These are phyloP conservation scores for Neurospora sp. DNA, from an alignment of 495 filamentous ascomycete species.

Conservation along the genomic window DNA sequence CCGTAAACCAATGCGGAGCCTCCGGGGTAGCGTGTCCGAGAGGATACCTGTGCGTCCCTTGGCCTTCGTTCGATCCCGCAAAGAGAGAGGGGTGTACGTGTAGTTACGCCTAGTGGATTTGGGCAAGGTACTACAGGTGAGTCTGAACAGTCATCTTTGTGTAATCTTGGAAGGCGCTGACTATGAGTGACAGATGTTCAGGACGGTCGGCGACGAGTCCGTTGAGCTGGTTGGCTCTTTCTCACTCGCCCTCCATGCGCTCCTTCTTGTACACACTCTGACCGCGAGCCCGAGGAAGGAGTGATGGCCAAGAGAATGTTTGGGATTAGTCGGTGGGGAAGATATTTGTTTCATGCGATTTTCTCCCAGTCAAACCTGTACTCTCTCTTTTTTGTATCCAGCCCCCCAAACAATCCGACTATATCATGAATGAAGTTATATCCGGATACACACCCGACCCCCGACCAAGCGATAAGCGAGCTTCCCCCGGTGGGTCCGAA, in stretches of 20 bases:
- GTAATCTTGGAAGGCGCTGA: background rate
- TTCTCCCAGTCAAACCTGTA: background rate
- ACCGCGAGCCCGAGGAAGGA: background rate
- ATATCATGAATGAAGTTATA: too few relatives aligned
- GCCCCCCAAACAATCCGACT: background rate
- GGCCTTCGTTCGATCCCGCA: conserved; percentile 12
- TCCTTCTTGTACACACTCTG: background rate
- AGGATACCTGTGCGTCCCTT: conserved; percentile 19
- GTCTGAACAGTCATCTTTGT: background rate
- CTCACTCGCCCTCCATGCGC: background rate
- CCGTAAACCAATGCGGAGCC: conserved; percentile 9
- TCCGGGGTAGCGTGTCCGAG: conserved; percentile 9
- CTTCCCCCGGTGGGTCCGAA: background rate
- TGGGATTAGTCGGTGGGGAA: background rate
- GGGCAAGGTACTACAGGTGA: background rate
- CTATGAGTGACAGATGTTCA: background rate
- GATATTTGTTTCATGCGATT: background rate
- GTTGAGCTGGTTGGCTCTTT: background rate
- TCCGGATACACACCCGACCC: background rate
- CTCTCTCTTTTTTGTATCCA: too few relatives aligned
- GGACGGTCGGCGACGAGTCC: background rate
- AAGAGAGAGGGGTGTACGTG: conserved; percentile 16
- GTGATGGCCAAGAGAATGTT: background rate
- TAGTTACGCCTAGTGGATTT: conserved; percentile 7
- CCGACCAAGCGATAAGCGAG: background rate